These are phyloP conservation scores for Fusarium napiforme DNA, from an alignment of 2,329 filamentous ascomycete species.

Conservation along the genomic window DNA sequence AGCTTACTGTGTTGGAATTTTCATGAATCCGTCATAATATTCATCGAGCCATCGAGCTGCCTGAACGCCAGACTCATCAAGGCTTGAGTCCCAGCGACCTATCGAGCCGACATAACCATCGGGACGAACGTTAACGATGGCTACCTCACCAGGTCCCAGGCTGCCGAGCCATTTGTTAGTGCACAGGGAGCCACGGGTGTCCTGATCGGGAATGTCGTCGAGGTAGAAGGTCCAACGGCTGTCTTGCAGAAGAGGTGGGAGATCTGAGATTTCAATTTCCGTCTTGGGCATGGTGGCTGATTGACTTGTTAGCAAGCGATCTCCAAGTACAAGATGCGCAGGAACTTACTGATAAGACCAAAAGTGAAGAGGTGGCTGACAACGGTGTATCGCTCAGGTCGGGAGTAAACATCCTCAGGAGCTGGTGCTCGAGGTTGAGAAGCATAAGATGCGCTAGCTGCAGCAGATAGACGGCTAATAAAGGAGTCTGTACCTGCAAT, in stretches of 20 bases:
- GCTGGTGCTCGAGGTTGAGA: slow-evolving; percentile 66
- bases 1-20: slow-evolving; percentile 54
- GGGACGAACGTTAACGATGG: slow-evolving; percentile 74
- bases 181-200: slow-evolving; percentile 63
- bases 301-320: slow-evolving; percentile 22
- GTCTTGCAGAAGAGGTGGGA: slow-evolving; percentile 70
- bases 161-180: slow-evolving; percentile 77
- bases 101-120: slow-evolving; percentile 80
- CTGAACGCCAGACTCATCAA: slow-evolving; percentile 61
- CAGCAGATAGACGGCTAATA: slow-evolving; percentile 67
- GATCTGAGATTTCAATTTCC: slow-evolving; percentile 72
- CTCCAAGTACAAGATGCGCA: not conserved
- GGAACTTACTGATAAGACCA: slow-evolving; percentile 69
- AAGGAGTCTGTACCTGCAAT: slow-evolving; percentile 64
- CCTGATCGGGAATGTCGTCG: slow-evolving; percentile 69
- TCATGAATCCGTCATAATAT: slow-evolving; percentile 66
- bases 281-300: slow-evolving; percentile 69
- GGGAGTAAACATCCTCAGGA: slow-evolving; percentile 72
- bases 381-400: slow-evolving; percentile 74
- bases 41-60: slow-evolving; percentile 65
- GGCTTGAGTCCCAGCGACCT: slow-evolving; percentile 62
- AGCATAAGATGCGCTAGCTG: slow-evolving; percentile 70
- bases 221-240: slow-evolving; percentile 79
- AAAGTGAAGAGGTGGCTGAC: slow-evolving; percentile 77
- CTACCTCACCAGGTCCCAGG: slow-evolving; percentile 66